Evolutionary conservation across 352 stramenopile genomes (phyloP).

Genomic region (Phytophthora rubi): DNA sequence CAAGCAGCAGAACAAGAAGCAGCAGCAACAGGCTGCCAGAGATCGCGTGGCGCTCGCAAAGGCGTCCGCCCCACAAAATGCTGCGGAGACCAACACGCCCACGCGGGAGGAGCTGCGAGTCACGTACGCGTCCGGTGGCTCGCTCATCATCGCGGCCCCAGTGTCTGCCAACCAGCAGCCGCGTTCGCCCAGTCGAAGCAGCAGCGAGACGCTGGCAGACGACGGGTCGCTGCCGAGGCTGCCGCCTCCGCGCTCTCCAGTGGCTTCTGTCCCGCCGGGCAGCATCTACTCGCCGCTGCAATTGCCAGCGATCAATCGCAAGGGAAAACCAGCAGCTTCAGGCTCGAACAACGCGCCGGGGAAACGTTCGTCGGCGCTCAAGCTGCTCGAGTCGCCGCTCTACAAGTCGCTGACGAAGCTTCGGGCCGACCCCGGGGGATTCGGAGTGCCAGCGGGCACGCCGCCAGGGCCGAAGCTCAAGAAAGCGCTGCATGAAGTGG

Average conservation of each 20-base stretch:
- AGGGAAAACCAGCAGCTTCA: slow-evolving; percentile 18
- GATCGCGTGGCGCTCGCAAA: slow-evolving; percentile 55
- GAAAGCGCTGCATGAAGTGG: slow-evolving; percentile 67
- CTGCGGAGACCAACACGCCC: slow-evolving; percentile 28
- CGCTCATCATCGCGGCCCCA: slow-evolving; percentile 58
- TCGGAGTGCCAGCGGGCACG: slow-evolving; percentile 15
- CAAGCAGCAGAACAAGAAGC: slow-evolving; percentile 83
- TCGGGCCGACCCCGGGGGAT: slow-evolving; percentile 43
- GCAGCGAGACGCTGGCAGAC: slow-evolving; percentile 5
- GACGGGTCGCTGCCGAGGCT: slow-evolving; percentile 25
- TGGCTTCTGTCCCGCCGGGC: slow-evolving; percentile 25
- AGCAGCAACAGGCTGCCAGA: slow-evolving; percentile 59
- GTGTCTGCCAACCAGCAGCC: slow-evolving; percentile 26
- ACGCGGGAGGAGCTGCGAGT: slow-evolving; percentile 68
- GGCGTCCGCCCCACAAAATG: slow-evolving; percentile 10
- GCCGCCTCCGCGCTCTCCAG: slow-evolving; percentile 33
- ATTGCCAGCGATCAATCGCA: slow-evolving; percentile 48
- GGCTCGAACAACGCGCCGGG: slow-evolving; percentile 22
- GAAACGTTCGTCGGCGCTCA: slow-evolving; percentile 42
- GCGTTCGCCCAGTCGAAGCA: slow-evolving; percentile 35
- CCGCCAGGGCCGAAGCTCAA: slow-evolving; percentile 49
- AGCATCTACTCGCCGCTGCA: slow-evolving; percentile 28
- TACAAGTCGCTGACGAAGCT: slow-evolving; percentile 77
- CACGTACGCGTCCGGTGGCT: slow-evolving; percentile 55
- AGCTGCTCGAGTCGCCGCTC: slow-evolving; percentile 74